Conservation (phyloP, 305 asterid genomes). For the Fraxinus sp. region DNA sequence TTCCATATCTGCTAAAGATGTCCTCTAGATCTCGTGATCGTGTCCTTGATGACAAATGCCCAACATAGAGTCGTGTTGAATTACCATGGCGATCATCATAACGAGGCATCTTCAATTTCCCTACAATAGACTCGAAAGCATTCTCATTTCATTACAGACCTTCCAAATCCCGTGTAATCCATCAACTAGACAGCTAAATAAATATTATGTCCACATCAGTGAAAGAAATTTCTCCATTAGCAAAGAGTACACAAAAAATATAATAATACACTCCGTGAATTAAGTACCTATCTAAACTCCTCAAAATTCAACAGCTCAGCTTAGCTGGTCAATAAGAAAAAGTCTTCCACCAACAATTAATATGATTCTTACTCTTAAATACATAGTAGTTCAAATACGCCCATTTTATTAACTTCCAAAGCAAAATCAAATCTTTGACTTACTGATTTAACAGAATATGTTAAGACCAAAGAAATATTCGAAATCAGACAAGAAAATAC, state of each 20-base stretch:
- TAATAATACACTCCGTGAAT: background rate
- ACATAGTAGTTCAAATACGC: background rate
- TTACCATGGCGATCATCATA: constrained; percentile 75
- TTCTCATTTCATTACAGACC: background rate
- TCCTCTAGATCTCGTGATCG: constrained; percentile 89
- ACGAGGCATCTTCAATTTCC: constrained; percentile 59
- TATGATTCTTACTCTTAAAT: background rate
- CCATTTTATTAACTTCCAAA: background rate
- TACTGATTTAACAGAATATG: background rate
- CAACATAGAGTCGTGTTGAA: constrained; percentile 87
- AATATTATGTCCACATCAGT: background rate
- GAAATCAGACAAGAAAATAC: background rate
- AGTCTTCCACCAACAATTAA: background rate
- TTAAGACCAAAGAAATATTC: background rate
- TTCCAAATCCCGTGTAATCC: background rate
- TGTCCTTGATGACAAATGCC: constrained; percentile 88
- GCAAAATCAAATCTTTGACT: background rate
- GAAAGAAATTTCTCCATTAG: background rate
- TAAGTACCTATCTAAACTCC: background rate
- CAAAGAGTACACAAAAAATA: background rate
- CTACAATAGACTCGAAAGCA: background rate
- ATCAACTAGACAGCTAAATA: background rate
- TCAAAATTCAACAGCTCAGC: background rate
- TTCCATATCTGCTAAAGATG: constrained; percentile 85
- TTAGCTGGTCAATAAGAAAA: background rate